Percentiles rank a stretch among this genome's conserved stretches.
Conservation (phyloP, 768 basidiomycete species). For the Mycena epipterygia region DNA sequence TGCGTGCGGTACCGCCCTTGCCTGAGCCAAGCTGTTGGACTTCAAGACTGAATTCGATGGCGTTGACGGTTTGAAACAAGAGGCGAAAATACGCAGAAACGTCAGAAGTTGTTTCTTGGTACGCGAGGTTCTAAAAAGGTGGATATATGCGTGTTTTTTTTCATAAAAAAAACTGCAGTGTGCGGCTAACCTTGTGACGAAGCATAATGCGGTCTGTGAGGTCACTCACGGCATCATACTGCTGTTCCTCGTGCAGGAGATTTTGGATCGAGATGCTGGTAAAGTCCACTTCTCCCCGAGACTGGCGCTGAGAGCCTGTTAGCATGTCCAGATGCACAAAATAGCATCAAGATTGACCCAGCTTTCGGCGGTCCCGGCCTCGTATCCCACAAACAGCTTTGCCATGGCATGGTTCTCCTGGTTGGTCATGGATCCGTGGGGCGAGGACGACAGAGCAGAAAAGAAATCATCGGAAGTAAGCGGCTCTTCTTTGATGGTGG, state of each 20-base stretch:
- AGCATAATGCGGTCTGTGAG: neutral
- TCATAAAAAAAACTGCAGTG: too few species aligned
- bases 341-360: neutral
- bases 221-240: neutral
- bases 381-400: neutral
- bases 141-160: neutral
- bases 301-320: neutral
- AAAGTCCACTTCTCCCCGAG: neutral
- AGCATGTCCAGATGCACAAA: neutral
- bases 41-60: neutral
- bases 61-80: neutral
- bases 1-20: neutral
- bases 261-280: neutral
- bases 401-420: neutral
- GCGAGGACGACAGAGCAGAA: neutral
- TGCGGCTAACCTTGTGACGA: neutral
- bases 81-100: neutral
- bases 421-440: neutral
- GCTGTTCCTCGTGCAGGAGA: neutral
- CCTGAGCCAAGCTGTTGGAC: neutral
- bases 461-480: neutral
- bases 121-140: neutral
- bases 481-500: too few species aligned
- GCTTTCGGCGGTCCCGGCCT: neutral
- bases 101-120: neutral